Conservation (phyloP, 2,329 filamentous ascomycete genomes). For the Exophiala sp. region DNA sequence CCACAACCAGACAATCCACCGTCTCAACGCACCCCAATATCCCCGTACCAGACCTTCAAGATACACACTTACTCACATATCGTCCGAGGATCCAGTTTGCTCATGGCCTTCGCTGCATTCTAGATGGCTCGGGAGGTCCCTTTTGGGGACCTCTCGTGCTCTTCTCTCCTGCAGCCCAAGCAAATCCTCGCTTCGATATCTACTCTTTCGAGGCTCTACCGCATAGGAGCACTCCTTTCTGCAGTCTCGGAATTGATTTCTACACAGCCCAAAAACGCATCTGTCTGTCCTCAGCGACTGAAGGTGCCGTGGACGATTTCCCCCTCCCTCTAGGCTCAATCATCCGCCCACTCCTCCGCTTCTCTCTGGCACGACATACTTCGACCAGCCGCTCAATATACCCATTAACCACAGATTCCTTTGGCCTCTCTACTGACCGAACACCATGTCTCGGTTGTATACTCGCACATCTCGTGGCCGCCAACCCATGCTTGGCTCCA, state of each 20-base stretch:
- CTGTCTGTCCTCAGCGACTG: conserved; percentile 23
- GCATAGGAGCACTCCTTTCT: conserved; percentile 32
- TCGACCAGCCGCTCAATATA: neutral
- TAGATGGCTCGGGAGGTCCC: conserved; percentile 70
- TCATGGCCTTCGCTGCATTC: conserved; percentile 78
- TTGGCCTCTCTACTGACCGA: neutral
- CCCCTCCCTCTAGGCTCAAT: conserved; percentile 13
- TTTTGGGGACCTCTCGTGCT: conserved; percentile 19
- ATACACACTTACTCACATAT: conserved; percentile 48
- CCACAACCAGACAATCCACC: conserved; percentile 26
- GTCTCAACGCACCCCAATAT: conserved; percentile 18
- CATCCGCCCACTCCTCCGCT: conserved; percentile 13
- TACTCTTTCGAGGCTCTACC: conserved; percentile 43
- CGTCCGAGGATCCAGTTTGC: conserved; percentile 60
- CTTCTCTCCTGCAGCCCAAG: conserved; percentile 19
- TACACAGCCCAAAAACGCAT: conserved; percentile 36
- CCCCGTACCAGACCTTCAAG: conserved; percentile 6
- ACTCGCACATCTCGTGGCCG: conserved; percentile 23
- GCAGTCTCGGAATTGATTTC: conserved; percentile 57
- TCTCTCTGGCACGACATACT: conserved; percentile 9
- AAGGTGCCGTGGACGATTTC: conserved; percentile 25
- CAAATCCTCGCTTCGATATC: conserved; percentile 39
- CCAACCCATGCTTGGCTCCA: conserved; percentile 20
- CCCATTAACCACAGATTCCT: neutral
- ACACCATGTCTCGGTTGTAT: conserved; percentile 23